Evolutionary conservation across 176 grass and related monocot genomes (phyloP).

Genomic region (Triticum dicoccoides): DNA sequence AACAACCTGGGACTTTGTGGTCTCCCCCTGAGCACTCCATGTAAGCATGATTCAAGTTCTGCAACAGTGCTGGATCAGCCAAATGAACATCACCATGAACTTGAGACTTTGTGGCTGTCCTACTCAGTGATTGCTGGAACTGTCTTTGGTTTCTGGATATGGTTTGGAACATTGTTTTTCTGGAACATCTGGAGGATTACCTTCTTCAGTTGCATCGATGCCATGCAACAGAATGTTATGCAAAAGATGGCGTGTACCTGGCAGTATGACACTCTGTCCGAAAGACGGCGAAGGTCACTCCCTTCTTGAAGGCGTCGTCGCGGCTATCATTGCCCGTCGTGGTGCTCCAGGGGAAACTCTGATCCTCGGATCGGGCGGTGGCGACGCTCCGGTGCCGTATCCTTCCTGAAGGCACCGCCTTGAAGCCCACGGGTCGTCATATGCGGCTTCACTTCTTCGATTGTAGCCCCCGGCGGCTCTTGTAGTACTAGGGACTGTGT

Average conservation of each 20-base stretch:
- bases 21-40: background rate
- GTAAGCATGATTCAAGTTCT: background rate
- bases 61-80: background rate
- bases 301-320: no score
- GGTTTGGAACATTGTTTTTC: constrained; percentile 18
- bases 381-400: no score
- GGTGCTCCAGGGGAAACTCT: no score
- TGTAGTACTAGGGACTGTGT: no score
- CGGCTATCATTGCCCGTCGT: no score
- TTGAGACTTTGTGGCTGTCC: background rate
- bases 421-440: no score
- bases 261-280: background rate
- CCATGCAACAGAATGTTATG: background rate
- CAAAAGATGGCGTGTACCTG: background rate
- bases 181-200: background rate
- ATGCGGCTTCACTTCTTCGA: no score
- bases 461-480: no score
- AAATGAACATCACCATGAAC: background rate
- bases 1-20: constrained; percentile 16
- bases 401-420: no score
- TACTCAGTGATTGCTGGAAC: background rate
- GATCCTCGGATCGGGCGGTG: no score
- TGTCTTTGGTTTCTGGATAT: constrained; percentile 21
- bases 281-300: no score
- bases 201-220: background rate